These are phyloP conservation scores for Neurospora sublineolata DNA, from an alignment of 495 filamentous ascomycete species.

Conservation along the genomic window DNA sequence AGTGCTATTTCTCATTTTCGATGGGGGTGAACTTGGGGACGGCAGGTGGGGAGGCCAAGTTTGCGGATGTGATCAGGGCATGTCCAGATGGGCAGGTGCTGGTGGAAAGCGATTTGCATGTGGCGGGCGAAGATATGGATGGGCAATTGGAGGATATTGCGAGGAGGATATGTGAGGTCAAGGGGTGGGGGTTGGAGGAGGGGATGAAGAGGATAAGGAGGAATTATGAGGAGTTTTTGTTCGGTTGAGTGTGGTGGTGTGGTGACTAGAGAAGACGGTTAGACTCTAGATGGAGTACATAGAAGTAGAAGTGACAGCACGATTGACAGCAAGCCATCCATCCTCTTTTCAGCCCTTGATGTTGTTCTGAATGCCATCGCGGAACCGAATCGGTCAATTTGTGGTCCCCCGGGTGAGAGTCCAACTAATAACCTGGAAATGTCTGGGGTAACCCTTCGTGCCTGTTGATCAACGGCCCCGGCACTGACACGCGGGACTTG, in stretches of 20 bases:
- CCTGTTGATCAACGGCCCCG: neutral
- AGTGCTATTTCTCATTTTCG: conserved; percentile 85
- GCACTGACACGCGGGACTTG: no score
- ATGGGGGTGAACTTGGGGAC: conserved; percentile 64
- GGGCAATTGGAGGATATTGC: conserved; percentile 59
- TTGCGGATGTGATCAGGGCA: conserved; percentile 52
- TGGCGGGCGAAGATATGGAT: conserved; percentile 77
- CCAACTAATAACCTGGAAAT: neutral
- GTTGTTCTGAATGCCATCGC: neutral
- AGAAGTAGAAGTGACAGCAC: neutral
- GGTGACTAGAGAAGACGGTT: neutral
- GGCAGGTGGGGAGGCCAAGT: conserved; percentile 32
- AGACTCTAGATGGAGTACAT: neutral
- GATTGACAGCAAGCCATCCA: no score
- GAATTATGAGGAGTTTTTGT: conserved; percentile 77
- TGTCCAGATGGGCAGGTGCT: conserved; percentile 71
- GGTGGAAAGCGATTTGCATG: conserved; percentile 84
- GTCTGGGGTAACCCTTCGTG: neutral
- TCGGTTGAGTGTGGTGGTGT: conserved; percentile 34
- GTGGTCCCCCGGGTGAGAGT: neutral
- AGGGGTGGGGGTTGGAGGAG: conserved; percentile 63
- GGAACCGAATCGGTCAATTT: neutral
- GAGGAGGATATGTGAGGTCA: conserved; percentile 60
- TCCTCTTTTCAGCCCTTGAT: neutral
- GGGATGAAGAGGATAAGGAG: conserved; percentile 57